Percentiles rank a stretch among this genome's conserved stretches.
These are phyloP conservation scores for Pyrrhoderma lamaoense DNA, from an alignment of 1,284 basidiomycete species.

Conservation along the genomic window DNA sequence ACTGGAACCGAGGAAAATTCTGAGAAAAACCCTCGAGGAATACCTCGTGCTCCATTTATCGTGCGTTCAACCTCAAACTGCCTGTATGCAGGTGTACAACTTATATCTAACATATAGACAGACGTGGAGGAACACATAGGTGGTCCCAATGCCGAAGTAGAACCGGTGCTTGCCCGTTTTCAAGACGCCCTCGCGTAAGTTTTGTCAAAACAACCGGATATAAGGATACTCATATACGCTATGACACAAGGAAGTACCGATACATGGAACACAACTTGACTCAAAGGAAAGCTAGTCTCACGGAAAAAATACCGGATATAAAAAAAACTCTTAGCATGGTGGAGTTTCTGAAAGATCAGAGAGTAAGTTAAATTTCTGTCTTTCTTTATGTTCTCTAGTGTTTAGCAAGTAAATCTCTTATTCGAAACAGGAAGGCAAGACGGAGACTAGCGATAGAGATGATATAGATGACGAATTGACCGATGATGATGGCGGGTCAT, in stretches of 20 bases:
- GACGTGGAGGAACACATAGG: slow-evolving; percentile 87
- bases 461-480: slow-evolving; percentile 26
- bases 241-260: slow-evolving; percentile 81
- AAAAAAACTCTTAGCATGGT: slow-evolving; percentile 91
- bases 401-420: not conserved
- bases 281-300: slow-evolving; percentile 72
- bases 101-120: slow-evolving; percentile 35
- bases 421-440: slow-evolving; percentile 48
- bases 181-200: slow-evolving; percentile 90
- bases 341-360: slow-evolving; percentile 67
- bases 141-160: slow-evolving; percentile 72
- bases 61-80: slow-evolving; percentile 41
- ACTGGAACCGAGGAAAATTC: slow-evolving; percentile 36
- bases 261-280: slow-evolving; percentile 92
- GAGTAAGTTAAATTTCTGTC: slow-evolving; percentile 37
- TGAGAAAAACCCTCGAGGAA: slow-evolving; percentile 82
- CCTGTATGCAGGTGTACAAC: not conserved
- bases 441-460: slow-evolving; percentile 34
- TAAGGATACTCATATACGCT: slow-evolving; percentile 16
- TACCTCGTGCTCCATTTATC: slow-evolving; percentile 92
- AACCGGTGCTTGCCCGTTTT: slow-evolving; percentile 74
- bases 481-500: slow-evolving; percentile 28
- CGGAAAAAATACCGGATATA: slow-evolving; percentile 97
- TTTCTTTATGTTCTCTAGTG: not conserved
- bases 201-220: slow-evolving; percentile 19